These are phyloP conservation scores for Penicillium digitatum DNA, from an alignment of 2,329 filamentous ascomycete genomes.

Conservation along the genomic window DNA sequence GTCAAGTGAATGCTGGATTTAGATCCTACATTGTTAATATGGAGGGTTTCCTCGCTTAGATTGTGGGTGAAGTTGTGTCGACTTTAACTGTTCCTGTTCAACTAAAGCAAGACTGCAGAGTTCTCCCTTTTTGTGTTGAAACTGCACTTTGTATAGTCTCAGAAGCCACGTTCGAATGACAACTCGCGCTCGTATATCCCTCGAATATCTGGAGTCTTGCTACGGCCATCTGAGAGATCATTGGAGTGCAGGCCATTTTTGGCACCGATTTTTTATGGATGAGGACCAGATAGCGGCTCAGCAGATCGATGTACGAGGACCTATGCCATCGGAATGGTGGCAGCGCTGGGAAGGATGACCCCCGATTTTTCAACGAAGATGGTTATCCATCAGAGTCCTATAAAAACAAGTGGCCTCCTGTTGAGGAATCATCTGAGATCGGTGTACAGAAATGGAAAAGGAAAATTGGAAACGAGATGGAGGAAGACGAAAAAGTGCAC, in stretches of 20 bases:
- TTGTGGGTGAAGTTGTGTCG: too few relatives aligned
- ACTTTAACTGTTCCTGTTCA: too few relatives aligned
- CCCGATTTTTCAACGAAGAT: conserved; percentile 14
- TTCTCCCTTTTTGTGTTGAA: too few relatives aligned
- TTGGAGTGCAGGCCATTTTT: conserved; percentile 25
- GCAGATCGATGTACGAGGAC: conserved; percentile 23
- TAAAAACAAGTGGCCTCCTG: conserved; percentile 15
- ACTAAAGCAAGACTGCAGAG: too few relatives aligned
- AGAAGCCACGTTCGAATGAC: conserved; percentile 25
- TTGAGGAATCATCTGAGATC: conserved; percentile 28
- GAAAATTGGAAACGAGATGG: conserved; percentile 16
- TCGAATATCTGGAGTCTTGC: conserved; percentile 29
- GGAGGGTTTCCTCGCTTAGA: too few relatives aligned
- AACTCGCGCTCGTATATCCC: conserved; percentile 17
- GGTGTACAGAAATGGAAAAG: conserved; percentile 18
- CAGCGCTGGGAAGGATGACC: conserved; percentile 12
- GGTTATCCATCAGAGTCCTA: conserved; percentile 11
- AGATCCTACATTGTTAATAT: too few relatives aligned
- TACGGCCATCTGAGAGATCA: conserved; percentile 25
- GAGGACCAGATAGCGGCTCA: conserved; percentile 20
- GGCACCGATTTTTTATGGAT: conserved; percentile 11
- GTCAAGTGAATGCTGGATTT: too few relatives aligned
- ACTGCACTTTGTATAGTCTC: too few relatives aligned
- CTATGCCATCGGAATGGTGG: conserved; percentile 21
- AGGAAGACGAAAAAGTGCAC: conserved; percentile 18